These are phyloP conservation scores for Yamadazyma siamensis DNA, from an alignment of 1,139 yeast genomes.

Conservation along the genomic window DNA sequence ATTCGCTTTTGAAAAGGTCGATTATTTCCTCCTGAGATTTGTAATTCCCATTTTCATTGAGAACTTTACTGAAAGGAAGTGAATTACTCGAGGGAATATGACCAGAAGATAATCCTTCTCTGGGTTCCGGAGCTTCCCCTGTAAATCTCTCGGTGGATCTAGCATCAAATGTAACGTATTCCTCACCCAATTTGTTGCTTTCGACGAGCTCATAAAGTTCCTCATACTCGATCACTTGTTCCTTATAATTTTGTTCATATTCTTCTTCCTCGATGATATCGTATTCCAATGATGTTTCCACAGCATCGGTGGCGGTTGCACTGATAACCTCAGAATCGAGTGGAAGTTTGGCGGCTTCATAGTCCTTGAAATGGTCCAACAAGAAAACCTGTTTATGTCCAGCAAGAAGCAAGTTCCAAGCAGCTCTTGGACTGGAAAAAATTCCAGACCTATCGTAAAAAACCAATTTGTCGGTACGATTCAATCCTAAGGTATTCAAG, in stretches of 20 bases:
- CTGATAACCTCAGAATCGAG: constrained; percentile 20
- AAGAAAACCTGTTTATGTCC: constrained; percentile 69
- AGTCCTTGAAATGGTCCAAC: constrained; percentile 58
- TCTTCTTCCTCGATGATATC: constrained; percentile 16
- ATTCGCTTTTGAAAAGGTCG: constrained; percentile 40
- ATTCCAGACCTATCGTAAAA: constrained; percentile 83
- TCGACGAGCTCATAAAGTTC: constrained; percentile 57
- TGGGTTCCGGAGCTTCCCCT: constrained; percentile 81
- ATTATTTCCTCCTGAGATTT: constrained; percentile 45
- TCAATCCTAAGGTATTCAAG: constrained; percentile 47
- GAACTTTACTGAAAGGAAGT: constrained; percentile 67
- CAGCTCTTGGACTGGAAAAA: constrained; percentile 86
- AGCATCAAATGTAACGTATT: constrained; percentile 72
- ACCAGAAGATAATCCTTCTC: constrained; percentile 84
- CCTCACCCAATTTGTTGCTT: constrained; percentile 41
- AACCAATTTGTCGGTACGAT: constrained; percentile 57
- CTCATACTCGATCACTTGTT: constrained; percentile 60
- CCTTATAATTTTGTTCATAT: constrained; percentile 29
- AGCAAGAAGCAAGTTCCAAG: constrained; percentile 80
- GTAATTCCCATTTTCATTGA: constrained; percentile 48
- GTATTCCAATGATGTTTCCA: constrained; percentile 18
- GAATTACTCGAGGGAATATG: constrained; percentile 81
- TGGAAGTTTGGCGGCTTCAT: constrained; percentile 28
- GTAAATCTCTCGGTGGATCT: constrained; percentile 71
- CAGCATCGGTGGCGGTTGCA: constrained; percentile 15